Base-by-base conservation (phyloP, 2,329 filamentous ascomycete species). In the Sphaerulina musiva region DNA sequence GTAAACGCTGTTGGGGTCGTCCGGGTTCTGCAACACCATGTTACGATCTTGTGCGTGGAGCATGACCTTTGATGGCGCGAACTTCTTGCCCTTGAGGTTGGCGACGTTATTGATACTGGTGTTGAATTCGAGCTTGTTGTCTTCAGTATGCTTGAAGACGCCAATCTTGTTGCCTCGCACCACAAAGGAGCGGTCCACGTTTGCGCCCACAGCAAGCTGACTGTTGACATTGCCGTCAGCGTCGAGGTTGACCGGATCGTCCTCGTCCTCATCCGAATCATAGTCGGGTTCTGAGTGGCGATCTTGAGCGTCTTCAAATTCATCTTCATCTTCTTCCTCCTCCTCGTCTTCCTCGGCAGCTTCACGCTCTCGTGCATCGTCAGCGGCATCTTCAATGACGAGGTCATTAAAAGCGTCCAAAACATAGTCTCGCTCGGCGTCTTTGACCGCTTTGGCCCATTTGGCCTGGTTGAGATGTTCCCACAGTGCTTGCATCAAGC, bases 131-230 rank as follows among this genome's bases (percentile, higher is more conserved):
- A 98, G 80, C 61, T 92, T 85, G 69, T 97, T 95, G 73, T 95
- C 88, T 0, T 84, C 78, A 0, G 90, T 95, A 68, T 98, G 93
- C 72, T 95, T 97, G 80, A 98, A 98, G 40, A 98, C 93, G 51
- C 93, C 93, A 69, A 98, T 98, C 79, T 97, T 96, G 64, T 91
- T 93, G 32, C 93, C 93, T 59, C 93, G 86, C 42, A 98, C 90
- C 53, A 98, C 93, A 64, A 97, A 98, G 0, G 93, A 97, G 56
- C 93, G 83, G 69, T 98, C 93, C 62, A 96, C 87, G 72, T 95
- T 97, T 75, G 95, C 95, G 53, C 93, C 93, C 48, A 98, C 93
- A 10, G 93, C 93, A 51, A 98, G 80, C 67, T 93, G 88, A 2
- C 90, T 95, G 76, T 97, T 98, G 69, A 89, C 80, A 65, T 95